Base-by-base conservation (phyloP, 2,329 filamentous ascomycete species). In the Sarocladiaceae sp. region DNA sequence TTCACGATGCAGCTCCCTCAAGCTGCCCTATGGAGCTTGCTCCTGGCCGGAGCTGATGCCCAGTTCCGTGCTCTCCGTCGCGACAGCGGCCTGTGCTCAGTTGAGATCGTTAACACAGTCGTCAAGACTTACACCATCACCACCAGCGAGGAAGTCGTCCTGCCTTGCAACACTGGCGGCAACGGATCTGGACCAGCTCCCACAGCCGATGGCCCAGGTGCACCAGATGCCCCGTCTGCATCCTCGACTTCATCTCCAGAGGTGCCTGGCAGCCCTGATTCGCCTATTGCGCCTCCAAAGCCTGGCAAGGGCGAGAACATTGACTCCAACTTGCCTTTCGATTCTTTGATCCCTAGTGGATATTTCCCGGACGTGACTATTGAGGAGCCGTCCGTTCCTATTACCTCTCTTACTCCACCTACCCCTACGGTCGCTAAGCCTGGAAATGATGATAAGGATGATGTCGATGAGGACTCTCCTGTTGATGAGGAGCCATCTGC, bases 291-390 rank as follows among this genome's bases (percentile, higher is more conserved):
- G 11, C 11, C 40, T n/a, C 28, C 40, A 10, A 25, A 28, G 8
- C 22, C 40, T 44, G 40, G 23, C 22, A 28, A 28, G 8, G 40
- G 40, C 3, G 40, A 44, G 40, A 44, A 15, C 22, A 6, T 44
- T n/a, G 23, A 26, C 17, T 48, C 44, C 28, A 33, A 48, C 6
- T 17, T 48, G 7, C 44, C 44, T 13, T 48, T 48, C 28, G 26
- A 48, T 17, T 31, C 44, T 31, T 17, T 48, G 26, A 48, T 48
- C 28, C 44, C 44, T 13, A 48, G 44, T 17, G 44, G 33, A 13
- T 48, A 48, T 17, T 48, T 48, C 44, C 44, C 44, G n/a, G 44
- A 48, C n/a, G 17, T 48, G 4, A 48, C 44, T 17, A 4, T 48
- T 12, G 18, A 4, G n/a, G 26, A 31, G 25, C 28, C 44, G 3